Conservation (phyloP, 306 rosid species). For the Vachellia pachyceras region DNA sequence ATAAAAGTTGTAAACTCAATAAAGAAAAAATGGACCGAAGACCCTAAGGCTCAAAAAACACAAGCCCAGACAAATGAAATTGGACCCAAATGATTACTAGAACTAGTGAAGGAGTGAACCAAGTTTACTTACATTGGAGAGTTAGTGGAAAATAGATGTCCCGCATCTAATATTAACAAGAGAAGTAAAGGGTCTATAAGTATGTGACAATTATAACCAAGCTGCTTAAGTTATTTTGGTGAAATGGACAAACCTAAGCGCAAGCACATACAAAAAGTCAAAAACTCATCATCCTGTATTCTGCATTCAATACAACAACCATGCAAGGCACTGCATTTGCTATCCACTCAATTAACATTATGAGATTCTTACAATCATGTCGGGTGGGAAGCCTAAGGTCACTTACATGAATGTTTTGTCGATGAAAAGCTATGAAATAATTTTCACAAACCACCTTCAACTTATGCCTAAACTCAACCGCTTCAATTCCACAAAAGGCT, state of each 20-base stretch:
- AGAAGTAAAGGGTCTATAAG: neutral
- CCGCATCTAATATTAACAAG: neutral
- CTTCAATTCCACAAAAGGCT: slow-evolving; percentile 97
- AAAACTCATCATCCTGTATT: slow-evolving; percentile 16
- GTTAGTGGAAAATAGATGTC: neutral
- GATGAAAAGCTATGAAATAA: slow-evolving; percentile 88
- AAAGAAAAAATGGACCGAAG: neutral
- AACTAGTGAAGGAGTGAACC: neutral
- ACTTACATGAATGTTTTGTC: slow-evolving; percentile 93
- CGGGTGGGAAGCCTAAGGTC: slow-evolving; percentile 40
- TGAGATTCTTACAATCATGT: slow-evolving; percentile 31
- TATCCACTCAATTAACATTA: slow-evolving; percentile 33
- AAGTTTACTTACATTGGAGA: neutral
- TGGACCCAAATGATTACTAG: neutral
- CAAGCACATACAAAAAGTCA: neutral
- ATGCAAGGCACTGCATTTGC: slow-evolving; percentile 26
- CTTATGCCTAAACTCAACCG: slow-evolving; percentile 96
- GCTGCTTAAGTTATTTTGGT: neutral
- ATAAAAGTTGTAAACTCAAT: neutral
- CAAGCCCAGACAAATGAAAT: neutral
- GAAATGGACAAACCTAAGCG: neutral
- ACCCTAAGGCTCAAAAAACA: neutral
- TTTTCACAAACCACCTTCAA: slow-evolving; percentile 91
- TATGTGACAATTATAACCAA: neutral
- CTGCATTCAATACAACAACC: slow-evolving; percentile 15